Base-by-base conservation (phyloP, 2,329 filamentous ascomycete genomes). In the Paecilomyces fulvus region DNA sequence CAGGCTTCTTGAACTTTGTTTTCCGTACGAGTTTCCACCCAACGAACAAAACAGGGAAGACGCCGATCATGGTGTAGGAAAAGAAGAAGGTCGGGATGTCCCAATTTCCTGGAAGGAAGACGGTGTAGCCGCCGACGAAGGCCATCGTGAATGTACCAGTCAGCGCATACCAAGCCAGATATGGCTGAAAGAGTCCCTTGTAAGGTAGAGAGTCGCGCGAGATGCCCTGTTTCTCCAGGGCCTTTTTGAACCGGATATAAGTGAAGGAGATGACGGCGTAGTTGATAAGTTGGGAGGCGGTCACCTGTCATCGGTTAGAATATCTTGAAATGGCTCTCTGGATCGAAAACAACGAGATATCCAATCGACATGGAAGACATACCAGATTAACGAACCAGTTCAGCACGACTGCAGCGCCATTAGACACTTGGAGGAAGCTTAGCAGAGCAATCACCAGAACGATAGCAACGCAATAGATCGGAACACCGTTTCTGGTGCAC, bases 231-330 rank as follows among this genome's bases (percentile, higher is more conserved):
- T 79, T 85, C 25, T 80, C 75, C 53, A 88, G 79, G 0, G 89
- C 88, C 52, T 84, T 83, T 68, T 86, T 78, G 70, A 90, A 94
- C 57, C 82, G 82, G 56, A 92, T 74, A 70, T 89, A 92, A 0
- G 87, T 86, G 56, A 85, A 79, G 64, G 83, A 84, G 67, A 89
- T 85, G 62, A 84, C 82, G 46, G 79, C 79, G 73, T 86, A 90
- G 67, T 88, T 88, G 73, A 90, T 85, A 12, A 90, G 79, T 64
- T 89, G 86, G 1, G 87, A 88, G 0, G 88, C 86, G 10, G 88
- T 90, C 17, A 89, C 75, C 74, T 76, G 43, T 9, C n/a, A 1
- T 17, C 37, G 20, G 37, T 43, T 17, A 43, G 37, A 43, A 43
- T 20, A 43, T 9, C 10, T 31, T 33, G 12, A 28, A 28, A 28